phyloP scores from a whole-genome alignment of 2,329 filamentous ascomycete genomes.

The Ascochyta clinopodiicola region DNA sequence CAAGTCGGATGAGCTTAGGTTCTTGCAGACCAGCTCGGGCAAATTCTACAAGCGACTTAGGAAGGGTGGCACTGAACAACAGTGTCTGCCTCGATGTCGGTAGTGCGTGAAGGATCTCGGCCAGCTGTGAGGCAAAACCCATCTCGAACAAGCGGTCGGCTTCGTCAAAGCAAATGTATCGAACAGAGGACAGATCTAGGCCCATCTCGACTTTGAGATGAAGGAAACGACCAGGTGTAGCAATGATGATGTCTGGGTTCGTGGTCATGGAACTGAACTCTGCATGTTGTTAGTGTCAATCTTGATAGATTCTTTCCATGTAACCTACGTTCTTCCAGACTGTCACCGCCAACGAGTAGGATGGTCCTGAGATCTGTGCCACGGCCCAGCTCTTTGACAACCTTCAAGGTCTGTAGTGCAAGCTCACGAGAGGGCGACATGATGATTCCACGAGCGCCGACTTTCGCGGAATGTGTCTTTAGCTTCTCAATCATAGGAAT shows the following conservation, averaged over 20 bases:
- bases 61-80: slow-evolving; percentile 93
- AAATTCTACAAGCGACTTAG: slow-evolving; percentile 94
- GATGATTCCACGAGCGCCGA: slow-evolving; percentile 86
- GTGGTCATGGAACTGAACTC: slow-evolving; percentile 88
- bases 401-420: slow-evolving; percentile 92
- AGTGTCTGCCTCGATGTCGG: slow-evolving; percentile 86
- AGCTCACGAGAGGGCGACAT: slow-evolving; percentile 93
- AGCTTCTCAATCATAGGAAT: slow-evolving; percentile 97
- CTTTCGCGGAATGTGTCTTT: slow-evolving; percentile 83
- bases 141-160: slow-evolving; percentile 97
- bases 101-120: slow-evolving; percentile 89
- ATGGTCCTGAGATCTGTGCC: slow-evolving; percentile 93
- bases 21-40: slow-evolving; percentile 92
- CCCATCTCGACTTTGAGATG: slow-evolving; percentile 98
- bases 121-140: slow-evolving; percentile 93
- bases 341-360: slow-evolving; percentile 91
- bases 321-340: slow-evolving; percentile 77
- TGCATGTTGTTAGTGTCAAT: slow-evolving; percentile 17
- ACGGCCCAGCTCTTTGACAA: slow-evolving; percentile 90
- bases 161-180: slow-evolving; percentile 97
- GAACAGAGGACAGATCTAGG: slow-evolving; percentile 86
- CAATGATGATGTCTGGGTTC: slow-evolving; percentile 97
- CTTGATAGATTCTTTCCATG: neutral
- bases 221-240: slow-evolving; percentile 93
- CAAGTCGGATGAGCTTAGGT: slow-evolving; percentile 85